Base-by-base conservation (phyloP, 2,329 filamentous ascomycete genomes). In the Verticillium nonalfalfae region DNA sequence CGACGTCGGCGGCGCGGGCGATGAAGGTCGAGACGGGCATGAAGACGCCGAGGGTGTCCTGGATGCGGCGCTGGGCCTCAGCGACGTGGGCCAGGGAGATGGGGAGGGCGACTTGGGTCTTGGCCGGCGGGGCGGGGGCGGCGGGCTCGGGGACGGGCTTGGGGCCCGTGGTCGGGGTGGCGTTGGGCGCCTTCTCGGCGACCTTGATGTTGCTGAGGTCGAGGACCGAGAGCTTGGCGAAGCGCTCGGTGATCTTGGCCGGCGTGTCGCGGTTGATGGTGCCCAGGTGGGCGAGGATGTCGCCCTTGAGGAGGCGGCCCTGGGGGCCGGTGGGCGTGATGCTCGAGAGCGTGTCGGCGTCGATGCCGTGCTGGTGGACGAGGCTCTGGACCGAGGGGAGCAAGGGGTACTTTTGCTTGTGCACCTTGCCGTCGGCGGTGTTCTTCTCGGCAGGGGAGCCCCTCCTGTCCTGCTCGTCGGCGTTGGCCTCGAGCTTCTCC, bases 181-280 rank as follows among this genome's bases (percentile, higher is more conserved):
- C 33, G 38, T 69, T 68, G 57, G 68, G 71, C 72, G 82, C 81
- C 71, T 80, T 79, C 60, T 79, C 74, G 57, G 88, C 89, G 62
- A 94, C 78, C 80, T 96, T 96, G 80, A 98, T 94, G 80, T 98
- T 97, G 80, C 90, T 95, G 31, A 99, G 86, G 74, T 99, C 94
- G 59, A 99, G 86, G 74, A 96, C 92, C 52, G 85, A 80, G 57
- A 95, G 85, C 75, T 92, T 89, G 63, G 85, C 81, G 71, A 96
- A 88, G 59, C 86, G 87, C 62, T 84, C 79, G 60, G 90, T 90
- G 68, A 93, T 83, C 64, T 86, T 81, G 26, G 85, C 82, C 1
- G 94, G 90, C 67, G 91, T 90, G 62, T 87, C 82, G 65, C 87
- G 79, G 63, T 88, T 81, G 70, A 97, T 91, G 68, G 83, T 81